Evolutionary conservation across 2,329 filamentous ascomycete genomes (phyloP).

Genomic region (Fusarium nelsonii): DNA sequence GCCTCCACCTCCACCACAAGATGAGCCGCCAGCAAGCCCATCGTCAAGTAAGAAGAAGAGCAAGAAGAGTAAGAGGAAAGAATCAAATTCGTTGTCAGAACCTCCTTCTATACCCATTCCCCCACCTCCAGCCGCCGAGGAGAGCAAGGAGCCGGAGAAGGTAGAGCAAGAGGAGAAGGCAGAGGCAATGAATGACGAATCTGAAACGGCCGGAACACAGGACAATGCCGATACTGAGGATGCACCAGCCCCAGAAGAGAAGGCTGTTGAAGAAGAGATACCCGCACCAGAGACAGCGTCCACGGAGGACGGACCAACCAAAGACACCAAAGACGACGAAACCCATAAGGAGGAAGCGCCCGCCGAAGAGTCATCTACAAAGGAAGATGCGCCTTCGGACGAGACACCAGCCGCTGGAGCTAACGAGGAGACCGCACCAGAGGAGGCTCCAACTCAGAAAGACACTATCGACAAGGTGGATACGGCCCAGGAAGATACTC

Average conservation of each 20-base stretch:
- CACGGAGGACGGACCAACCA: constrained; percentile 14
- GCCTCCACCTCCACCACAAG: constrained; percentile 23
- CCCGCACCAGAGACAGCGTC: constrained; percentile 8
- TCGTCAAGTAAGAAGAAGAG: constrained; percentile 34
- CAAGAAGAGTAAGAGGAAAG: constrained; percentile 47
- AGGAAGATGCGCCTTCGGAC: constrained; percentile 7
- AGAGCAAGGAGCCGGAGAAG: constrained; percentile 36
- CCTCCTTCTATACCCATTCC: constrained; percentile 12
- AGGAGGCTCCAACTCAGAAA: constrained; percentile 11
- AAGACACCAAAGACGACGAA: constrained; percentile 19
- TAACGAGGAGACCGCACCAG: constrained; percentile 17
- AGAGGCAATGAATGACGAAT: constrained; percentile 28
- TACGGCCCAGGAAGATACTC: constrained; percentile 7
- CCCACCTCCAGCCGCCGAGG: constrained; percentile 16
- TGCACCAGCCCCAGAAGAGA: constrained; percentile 11
- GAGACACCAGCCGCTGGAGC: constrained; percentile 13
- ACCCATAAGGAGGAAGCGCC: constrained; percentile 23
- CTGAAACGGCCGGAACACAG: constrained; percentile 26
- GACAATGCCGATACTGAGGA: constrained; percentile 25
- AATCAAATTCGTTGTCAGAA: constrained; percentile 15
- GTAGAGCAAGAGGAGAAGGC: constrained; percentile 32
- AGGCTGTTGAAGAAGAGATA: constrained; percentile 15
- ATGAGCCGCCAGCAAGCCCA: constrained; percentile 14
- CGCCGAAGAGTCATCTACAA: constrained; percentile 11
- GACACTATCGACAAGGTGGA: constrained; percentile 9